Base-by-base conservation (phyloP, 495 filamentous ascomycete genomes). In the Paragyromitra xinjiangensis region DNA sequence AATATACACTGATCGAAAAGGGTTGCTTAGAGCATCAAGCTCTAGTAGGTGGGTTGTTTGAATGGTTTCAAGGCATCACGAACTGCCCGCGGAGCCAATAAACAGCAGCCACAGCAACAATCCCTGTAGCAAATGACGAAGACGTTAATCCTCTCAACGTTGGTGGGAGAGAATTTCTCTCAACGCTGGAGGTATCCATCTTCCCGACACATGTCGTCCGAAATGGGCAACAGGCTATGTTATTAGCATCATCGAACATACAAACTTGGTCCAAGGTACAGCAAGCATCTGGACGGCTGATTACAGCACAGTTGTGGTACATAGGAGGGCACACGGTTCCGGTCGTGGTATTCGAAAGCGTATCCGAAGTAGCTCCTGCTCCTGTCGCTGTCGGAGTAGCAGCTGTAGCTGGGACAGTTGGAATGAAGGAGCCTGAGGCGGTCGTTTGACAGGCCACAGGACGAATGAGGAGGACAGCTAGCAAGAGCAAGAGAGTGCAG, bases 221-320 rank as follows among this genome's bases (percentile, higher is more conserved):
- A 26, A 80, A 80, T 7, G 71, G 77, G n/a, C 78, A 80, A 51
- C 78, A 80, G 2, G 70, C 78, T 2, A 66, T n/a, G 37, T 14
- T 34, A 2, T 63, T 48, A 26, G 24, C 24, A 14, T 74, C 78
- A 34, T 80, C 78, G 22, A 71, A 77, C 14, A 75, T 73, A 26
- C 78, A 80, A 11, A 80, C 78, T 63, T 80, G 78, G 45, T 80
- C 71, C 37, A 80, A 48, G n/a, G 64, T 29, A 59, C 78, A 80
- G 61, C 78, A 80, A 37, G 72, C 78, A 4, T 80, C 78, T 5
- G 70, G 48, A 5, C 56, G 78, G 50, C 44, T 50, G 70, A 81
- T 45, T 5, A 80, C 55, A 9, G 70, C 45, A 62, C 78, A 80
- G 26, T 80, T 40, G 39, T 80, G 69, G 59, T 80, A 75, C 7